Percentiles rank a stretch among this genome's conserved stretches.
These are phyloP conservation scores for Chaetomium strumarium DNA, from an alignment of 2,329 filamentous ascomycete species.

Conservation along the genomic window DNA sequence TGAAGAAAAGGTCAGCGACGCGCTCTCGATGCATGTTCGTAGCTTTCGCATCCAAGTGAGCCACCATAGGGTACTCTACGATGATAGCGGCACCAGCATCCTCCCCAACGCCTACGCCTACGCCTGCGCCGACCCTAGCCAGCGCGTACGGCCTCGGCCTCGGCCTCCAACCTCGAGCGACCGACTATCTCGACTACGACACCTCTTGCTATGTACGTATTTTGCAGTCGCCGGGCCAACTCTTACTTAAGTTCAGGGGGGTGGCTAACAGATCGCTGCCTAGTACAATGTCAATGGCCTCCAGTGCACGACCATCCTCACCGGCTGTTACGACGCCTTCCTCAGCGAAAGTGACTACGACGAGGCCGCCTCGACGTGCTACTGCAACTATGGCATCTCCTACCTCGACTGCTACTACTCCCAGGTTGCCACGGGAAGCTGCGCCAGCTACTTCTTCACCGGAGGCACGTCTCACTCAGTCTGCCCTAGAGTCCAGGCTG, in stretches of 20 bases:
- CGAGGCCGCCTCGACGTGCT: conserved; percentile 15
- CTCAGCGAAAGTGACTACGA: conserved; percentile 8
- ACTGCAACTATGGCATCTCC: conserved; percentile 23
- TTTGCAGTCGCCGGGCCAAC: not conserved
- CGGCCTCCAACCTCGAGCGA: conserved; percentile 16
- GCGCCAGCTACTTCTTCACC: conserved; percentile 13
- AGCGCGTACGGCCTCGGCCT: conserved; percentile 3
- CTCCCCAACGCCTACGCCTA: conserved; percentile 15
- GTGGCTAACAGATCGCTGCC: not conserved
- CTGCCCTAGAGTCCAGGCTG: not conserved
- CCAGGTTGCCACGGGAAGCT: conserved; percentile 11
- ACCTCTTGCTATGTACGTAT: conserved; percentile 9
- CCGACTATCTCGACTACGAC: conserved; percentile 5
- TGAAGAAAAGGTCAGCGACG: not conserved
- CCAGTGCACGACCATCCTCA: conserved; percentile 19
- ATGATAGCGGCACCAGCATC: conserved; percentile 9
- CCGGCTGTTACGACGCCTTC: conserved; percentile 13
- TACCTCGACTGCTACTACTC: conserved; percentile 25
- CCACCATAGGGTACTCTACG: not conserved
- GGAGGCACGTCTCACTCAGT: not conserved
- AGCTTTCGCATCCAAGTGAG: not conserved
- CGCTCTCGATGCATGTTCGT: not conserved
- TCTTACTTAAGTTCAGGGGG: too few relatives aligned
- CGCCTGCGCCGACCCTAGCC: conserved; percentile 17
- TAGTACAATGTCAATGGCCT: conserved; percentile 4